Evolutionary conservation across 306 rosid species (phyloP), one percentile per base, ranked within the genome.

Genomic region (Canavalia gladiata): DNA sequence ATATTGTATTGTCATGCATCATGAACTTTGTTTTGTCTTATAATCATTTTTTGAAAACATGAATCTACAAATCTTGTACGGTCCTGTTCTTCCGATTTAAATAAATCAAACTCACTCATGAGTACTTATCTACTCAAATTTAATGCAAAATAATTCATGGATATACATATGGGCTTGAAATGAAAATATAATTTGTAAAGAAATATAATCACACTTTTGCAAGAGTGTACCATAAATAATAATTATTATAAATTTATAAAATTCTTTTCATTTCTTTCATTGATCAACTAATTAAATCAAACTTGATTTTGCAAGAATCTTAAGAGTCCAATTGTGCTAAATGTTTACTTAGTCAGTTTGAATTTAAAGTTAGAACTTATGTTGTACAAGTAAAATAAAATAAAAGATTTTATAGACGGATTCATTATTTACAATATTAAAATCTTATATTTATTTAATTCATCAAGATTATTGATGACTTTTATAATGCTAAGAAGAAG

Each of bases 231-330:
- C 31, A 2, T 8, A 8, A 46, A 55, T 5, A 28, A 2, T 28
- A 39, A 54, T 8, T 39, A 55, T 73, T 73, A 73, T 12, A 56
- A 10, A 41, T 56, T 29, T 42, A 57, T 33, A 56, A 45, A 59
- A 10, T 13, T 75, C 46, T 43, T 59, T n/a, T 13, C 45, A 57
- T 30, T 41, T 41, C 64, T 37, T 34, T 28, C 10, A 51, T 7
- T 30, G 11, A 8, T 76, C 37, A 47, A 64, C 34, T n/a, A 18
- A 18, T n/a, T 18, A 49, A 63, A 63, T 18, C 25, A 56, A 5
- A 25, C 55, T 18, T 18, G 42, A 10, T 35, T 49, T 2, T 46
- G 50, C 7, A 12, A 3, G 43, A 12, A 34, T 43, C 59, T 75
- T 62, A 59, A 60, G 25, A 5, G 31, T n/a, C 39, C 25, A 42